Percentiles rank a stretch among this genome's conserved stretches.
phyloP scores from a whole-genome alignment of 2,329 filamentous ascomycete species.

The Colletotrichum orchidophilum region DNA sequence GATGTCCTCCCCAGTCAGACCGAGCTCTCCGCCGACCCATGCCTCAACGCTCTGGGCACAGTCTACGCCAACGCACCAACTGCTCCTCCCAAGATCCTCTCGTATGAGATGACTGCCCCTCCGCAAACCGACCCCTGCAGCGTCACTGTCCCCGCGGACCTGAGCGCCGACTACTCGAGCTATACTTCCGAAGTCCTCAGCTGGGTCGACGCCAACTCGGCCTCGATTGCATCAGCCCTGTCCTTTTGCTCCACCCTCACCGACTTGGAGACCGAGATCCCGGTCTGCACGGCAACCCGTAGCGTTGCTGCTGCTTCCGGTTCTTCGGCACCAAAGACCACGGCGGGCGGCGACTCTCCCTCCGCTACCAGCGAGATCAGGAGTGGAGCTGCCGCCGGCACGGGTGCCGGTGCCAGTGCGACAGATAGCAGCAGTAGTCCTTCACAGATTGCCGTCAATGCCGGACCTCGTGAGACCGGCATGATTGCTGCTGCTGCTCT shows the following conservation, averaged over 20 bases:
- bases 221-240: constrained; percentile 36
- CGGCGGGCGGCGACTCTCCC: not conserved
- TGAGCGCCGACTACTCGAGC: constrained; percentile 34
- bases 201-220: constrained; percentile 39
- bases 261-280: constrained; percentile 24
- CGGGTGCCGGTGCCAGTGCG: not conserved
- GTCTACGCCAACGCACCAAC: constrained; percentile 38
- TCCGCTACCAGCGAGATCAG: not conserved
- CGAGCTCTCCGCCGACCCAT: constrained; percentile 22
- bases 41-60: constrained; percentile 34
- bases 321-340: not conserved
- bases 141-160: constrained; percentile 36
- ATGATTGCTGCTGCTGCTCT: constrained; percentile 36
- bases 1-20: constrained; percentile 39
- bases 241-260: constrained; percentile 39
- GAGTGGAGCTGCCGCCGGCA: not conserved
- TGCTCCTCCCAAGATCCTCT: constrained; percentile 34
- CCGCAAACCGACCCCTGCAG: constrained; percentile 39
- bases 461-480: constrained; percentile 38
- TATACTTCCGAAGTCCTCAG: constrained; percentile 37
- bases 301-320: not conserved
- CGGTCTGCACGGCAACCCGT: constrained; percentile 4
- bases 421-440: constrained; percentile 1
- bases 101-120: constrained; percentile 34
- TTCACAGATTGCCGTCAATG: constrained; percentile 23